Base-by-base conservation (phyloP, 2,329 filamentous ascomycete species). In the Fusarium metavorans region DNA sequence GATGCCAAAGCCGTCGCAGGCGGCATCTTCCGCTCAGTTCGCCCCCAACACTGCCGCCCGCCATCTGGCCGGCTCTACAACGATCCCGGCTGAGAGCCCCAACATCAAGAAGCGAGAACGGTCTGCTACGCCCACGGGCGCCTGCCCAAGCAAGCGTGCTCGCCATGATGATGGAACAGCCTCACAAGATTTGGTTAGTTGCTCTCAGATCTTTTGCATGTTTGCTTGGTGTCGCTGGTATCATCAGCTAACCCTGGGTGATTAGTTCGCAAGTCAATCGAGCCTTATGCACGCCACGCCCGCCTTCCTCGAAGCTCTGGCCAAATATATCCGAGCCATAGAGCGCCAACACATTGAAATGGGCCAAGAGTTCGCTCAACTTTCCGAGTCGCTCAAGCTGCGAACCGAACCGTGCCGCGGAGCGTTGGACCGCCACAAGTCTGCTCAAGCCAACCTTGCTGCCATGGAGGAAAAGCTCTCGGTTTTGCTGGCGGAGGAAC, bases 71-170 rank as follows among this genome's bases (percentile, higher is more conserved):
- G 8, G 8, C 9, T 41, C 11, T 16, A 63, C 39, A 32, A 25
- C 32, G 4, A 35, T 16, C 2, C 18, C 18, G 14, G 8, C 20
- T 14, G 11, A 32, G 4, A 54, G 27, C 27, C 48, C 48, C 27
- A 20, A 14, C 48, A 13, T 54, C 18, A 54, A 54, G 6, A 69
- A 69, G 8, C 67, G 65, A 30, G 39, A 25, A 23, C 67, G 67
- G 9, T 52, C 67, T 10, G 7, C 11, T 27, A 64, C 57, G 5
- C n/a, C 34, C 2, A 7, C 6, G n/a, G 27, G 23, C 14, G 18
- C 34, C 30, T 13, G 43, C 30, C 25, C 37, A 8, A 64, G 30
- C 39, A 69, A 69, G 11, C 65, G 67, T 18, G 32, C 23, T 35
- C 35, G 65, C 20, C 34, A 37, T 25, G 37, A 39, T n/a, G 9